Percentiles rank a stretch among this genome's conserved stretches.
Conservation (phyloP, 208 protist species). For the Endotrypanum monterogeii region DNA sequence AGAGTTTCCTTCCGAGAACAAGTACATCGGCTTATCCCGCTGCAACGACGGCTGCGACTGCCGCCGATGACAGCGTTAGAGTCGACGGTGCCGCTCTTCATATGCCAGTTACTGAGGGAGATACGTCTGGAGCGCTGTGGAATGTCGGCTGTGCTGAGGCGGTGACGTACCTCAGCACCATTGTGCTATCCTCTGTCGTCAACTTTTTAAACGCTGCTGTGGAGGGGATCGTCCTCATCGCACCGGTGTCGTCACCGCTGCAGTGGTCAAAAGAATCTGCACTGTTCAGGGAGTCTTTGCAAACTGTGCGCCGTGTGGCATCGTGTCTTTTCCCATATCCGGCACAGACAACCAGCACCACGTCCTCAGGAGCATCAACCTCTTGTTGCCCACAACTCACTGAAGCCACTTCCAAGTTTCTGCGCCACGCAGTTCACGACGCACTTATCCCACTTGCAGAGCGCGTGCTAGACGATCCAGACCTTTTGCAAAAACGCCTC, state of each 20-base stretch:
- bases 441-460: slow-evolving; percentile 26
- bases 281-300: neutral
- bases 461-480: slow-evolving; percentile 22
- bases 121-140: neutral
- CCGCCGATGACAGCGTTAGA: neutral
- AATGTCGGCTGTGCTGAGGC: slow-evolving; percentile 1
- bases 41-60: neutral
- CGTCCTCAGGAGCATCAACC: neutral
- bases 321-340: neutral
- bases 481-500: neutral
- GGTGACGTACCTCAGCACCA: slow-evolving; percentile 1
- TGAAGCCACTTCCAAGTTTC: slow-evolving; percentile 1
- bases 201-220: neutral
- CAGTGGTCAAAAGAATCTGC: neutral
- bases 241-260: neutral
- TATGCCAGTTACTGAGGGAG: neutral
- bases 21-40: neutral
- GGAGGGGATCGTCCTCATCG: neutral
- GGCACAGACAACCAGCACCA: neutral
- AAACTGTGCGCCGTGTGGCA: neutral
- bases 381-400: neutral
- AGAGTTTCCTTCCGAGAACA: neutral
- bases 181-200: neutral
- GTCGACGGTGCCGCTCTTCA: neutral
- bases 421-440: slow-evolving; percentile 20